Base-by-base conservation (phyloP, 345 rosid genomes). In the Kandelia obovata region DNA sequence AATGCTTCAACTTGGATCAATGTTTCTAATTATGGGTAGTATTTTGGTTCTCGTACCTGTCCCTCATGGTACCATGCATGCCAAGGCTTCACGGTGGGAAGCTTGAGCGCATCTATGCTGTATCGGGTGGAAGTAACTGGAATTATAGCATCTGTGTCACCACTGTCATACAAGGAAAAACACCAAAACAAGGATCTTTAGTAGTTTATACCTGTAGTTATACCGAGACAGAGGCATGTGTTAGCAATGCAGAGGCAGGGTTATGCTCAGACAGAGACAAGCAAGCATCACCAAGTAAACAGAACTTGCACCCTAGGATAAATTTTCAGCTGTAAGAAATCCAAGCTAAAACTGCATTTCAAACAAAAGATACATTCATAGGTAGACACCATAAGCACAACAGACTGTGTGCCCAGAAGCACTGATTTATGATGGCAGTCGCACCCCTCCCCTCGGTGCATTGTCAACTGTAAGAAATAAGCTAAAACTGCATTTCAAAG, bases 61-160 rank as follows among this genome's bases (percentile, higher is more conserved):
- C 96, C 92, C n/a, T 87, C 90, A 58, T 86, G 83, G 68, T 89
- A 86, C 97, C 98, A 91, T 27, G 92, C 87, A 39, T 64, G 86
- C 84, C 95, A 94, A 2, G 83, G 77, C 46, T 77, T 85, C 65
- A 82, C 78, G 0, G 97, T 83, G 60, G 85, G 82, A 71, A 94
- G 98, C 39, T 86, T 80, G 21, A 91, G 86, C 63, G 97, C 89
- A 78, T 86, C 93, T 64, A 94, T 87, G 53, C 87, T 83, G 83
- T 89, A 89, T 7, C 97, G 92, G 51, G 97, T 91, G 63, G 97
- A 87, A 52, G 97, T 94, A 58, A 94, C 80, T 51, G 98, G 98
- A 75, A 94, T 79, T 27, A 91, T 83, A 39, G 95, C 84, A 82
- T 94, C 98, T 7, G 97, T 89, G 74, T 94, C 95, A 23, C 98